These are phyloP conservation scores for Colletotrichum simmondsii DNA, from an alignment of 2,329 filamentous ascomycete genomes.

Conservation along the genomic window DNA sequence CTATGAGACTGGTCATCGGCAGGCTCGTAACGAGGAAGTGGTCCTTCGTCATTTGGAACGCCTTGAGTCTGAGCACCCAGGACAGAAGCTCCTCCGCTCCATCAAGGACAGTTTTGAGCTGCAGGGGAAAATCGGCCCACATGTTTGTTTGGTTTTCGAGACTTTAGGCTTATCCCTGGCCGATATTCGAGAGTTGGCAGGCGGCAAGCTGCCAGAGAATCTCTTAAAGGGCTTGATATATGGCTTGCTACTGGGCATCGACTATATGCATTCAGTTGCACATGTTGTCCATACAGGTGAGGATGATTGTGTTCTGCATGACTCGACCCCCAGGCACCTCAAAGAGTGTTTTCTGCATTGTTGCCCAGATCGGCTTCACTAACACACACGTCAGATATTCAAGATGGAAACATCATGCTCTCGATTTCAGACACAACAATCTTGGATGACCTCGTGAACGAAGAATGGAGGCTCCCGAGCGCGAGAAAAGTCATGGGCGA, in stretches of 20 bases:
- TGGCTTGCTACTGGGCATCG: conserved; percentile 17
- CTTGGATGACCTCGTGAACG: conserved; percentile 31
- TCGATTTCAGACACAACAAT: conserved; percentile 32
- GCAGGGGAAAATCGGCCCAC: neutral
- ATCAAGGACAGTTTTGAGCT: conserved; percentile 21
- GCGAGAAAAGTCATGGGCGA: conserved; percentile 42
- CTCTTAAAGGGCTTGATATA: conserved; percentile 19
- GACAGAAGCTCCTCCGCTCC: neutral
- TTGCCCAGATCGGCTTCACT: neutral
- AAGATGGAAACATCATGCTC: conserved; percentile 40
- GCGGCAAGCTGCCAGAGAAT: conserved; percentile 27
- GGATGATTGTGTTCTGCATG: neutral
- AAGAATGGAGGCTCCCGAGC: conserved; percentile 34
- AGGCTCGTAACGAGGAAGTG: conserved; percentile 16
- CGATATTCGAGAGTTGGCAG: conserved; percentile 30
- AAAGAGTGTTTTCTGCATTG: no score
- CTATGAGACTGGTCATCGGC: conserved; percentile 16
- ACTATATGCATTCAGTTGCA: conserved; percentile 26
- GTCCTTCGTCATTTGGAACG: conserved; percentile 7
- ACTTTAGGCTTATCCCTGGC: conserved; percentile 28
- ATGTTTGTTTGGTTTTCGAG: conserved; percentile 20
- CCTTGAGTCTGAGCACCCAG: conserved; percentile 21
- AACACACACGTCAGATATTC: conserved; percentile 34
- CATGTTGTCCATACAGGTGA: conserved; percentile 31
- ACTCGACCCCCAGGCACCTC: no score